These are phyloP conservation scores for Mrakia frigida DNA, from an alignment of 768 basidiomycete species.

Conservation along the genomic window DNA sequence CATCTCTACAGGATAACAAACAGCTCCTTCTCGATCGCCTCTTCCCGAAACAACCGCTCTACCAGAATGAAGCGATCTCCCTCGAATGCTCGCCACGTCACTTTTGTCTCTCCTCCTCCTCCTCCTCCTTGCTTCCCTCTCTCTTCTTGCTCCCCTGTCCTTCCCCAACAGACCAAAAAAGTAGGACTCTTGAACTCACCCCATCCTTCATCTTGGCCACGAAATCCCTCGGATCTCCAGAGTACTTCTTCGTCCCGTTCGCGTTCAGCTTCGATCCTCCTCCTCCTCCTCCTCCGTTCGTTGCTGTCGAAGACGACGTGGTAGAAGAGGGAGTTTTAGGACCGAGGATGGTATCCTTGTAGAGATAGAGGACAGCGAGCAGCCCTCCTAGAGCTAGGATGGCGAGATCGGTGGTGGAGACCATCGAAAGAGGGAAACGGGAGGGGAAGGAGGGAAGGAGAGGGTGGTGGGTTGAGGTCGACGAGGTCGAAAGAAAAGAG, in stretches of 20 bases:
- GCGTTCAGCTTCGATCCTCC: constrained; percentile 37
- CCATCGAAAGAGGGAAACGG: constrained; percentile 6
- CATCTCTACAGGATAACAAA: background rate
- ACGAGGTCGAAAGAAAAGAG: background rate
- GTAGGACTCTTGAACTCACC: constrained; percentile 54
- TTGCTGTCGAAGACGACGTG: background rate
- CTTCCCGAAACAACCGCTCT: background rate
- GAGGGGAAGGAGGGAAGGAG: background rate
- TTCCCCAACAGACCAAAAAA: background rate
- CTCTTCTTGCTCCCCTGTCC: background rate
- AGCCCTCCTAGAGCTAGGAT: constrained; percentile 65
- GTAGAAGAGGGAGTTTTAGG: background rate
- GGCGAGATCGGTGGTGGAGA: constrained; percentile 57
- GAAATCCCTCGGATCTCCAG: constrained; percentile 87
- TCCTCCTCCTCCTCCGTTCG: constrained; percentile 5
- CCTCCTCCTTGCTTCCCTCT: background rate
- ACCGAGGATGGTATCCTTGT: constrained; percentile 53
- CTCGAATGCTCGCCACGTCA: background rate
- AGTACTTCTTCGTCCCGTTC: constrained; percentile 41
- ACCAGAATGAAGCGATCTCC: background rate
- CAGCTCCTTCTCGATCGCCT: background rate
- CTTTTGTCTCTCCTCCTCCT: background rate
- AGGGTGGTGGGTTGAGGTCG: background rate
- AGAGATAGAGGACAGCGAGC: constrained; percentile 73
- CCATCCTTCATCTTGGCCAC: constrained; percentile 88